These are phyloP conservation scores for Nemania diffusa DNA, from an alignment of 2,329 filamentous ascomycete species.

Conservation along the genomic window DNA sequence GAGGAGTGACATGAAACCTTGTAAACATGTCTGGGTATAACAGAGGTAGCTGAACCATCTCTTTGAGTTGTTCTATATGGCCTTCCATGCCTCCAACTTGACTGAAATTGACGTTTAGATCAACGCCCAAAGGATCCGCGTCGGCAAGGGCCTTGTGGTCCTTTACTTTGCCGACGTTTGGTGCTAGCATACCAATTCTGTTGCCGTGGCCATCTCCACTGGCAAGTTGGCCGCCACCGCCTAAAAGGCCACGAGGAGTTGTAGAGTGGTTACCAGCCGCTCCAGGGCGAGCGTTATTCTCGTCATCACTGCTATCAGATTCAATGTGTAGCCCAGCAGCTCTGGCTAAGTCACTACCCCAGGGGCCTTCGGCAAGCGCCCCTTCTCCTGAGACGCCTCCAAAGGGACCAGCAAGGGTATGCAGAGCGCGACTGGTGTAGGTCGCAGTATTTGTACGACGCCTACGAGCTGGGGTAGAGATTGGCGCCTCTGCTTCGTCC, in stretches of 20 bases:
- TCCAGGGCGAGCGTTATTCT: conserved; percentile 73
- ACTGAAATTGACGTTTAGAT: conserved; percentile 91
- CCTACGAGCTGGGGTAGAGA: conserved; percentile 74
- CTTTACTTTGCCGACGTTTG: conserved; percentile 92
- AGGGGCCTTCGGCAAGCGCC: conserved; percentile 78
- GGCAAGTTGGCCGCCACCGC: conserved; percentile 52
- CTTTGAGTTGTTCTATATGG: conserved; percentile 96
- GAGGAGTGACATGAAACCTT: conserved; percentile 91
- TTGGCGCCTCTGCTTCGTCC: conserved; percentile 76
- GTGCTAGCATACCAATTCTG: conserved; percentile 61
- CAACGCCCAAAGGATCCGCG: conserved; percentile 92
- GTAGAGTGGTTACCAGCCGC: conserved; percentile 67
- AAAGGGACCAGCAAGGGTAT: conserved; percentile 92
- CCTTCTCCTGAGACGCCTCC: conserved; percentile 81
- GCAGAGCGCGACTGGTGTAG: conserved; percentile 81
- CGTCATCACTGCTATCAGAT: conserved; percentile 97
- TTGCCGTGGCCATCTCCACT: conserved; percentile 54
- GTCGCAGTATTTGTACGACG: conserved; percentile 68
- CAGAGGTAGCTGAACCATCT: conserved; percentile 96
- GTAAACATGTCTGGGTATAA: conserved; percentile 95
- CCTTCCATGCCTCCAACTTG: conserved; percentile 92
- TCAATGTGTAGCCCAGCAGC: conserved; percentile 76
- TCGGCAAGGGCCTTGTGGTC: conserved; percentile 92
- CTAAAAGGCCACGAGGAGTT: conserved; percentile 58
- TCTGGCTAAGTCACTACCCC: conserved; percentile 69